Percentiles rank a stretch among this genome's conserved stretches.
These are phyloP conservation scores for Porcisia hertigi DNA, from an alignment of 208 protist genomes.

Conservation along the genomic window DNA sequence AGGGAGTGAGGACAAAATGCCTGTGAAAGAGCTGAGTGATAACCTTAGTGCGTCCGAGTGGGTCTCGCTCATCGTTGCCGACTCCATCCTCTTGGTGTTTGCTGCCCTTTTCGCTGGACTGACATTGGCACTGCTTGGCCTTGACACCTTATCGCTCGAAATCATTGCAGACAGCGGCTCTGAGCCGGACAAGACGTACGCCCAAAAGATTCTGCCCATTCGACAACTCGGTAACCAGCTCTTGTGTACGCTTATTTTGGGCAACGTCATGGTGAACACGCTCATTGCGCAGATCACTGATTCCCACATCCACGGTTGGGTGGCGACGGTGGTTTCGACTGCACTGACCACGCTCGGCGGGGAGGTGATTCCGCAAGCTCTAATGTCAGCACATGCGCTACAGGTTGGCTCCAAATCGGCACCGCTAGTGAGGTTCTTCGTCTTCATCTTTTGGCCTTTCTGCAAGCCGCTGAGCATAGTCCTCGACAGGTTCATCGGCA, in stretches of 20 bases:
- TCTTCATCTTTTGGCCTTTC: constrained; percentile 93
- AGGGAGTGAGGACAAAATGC: background rate
- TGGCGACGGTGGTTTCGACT: constrained; percentile 91
- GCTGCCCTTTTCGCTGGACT: constrained; percentile 96
- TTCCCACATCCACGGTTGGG: constrained; percentile 84
- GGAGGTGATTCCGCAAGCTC: constrained; percentile 95
- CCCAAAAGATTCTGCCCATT: constrained; percentile 93
- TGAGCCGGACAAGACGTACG: constrained; percentile 91
- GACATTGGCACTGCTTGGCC: constrained; percentile 94
- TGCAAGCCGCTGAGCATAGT: constrained; percentile 93
- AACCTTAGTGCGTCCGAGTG: constrained; percentile 45
- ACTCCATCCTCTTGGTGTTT: constrained; percentile 88
- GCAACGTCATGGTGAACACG: constrained; percentile 97
- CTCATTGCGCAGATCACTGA: constrained; percentile 94
- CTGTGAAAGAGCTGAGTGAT: constrained; percentile 13
- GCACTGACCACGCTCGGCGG: constrained; percentile 94
- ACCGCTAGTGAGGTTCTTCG: constrained; percentile 93
- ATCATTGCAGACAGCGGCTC: constrained; percentile 90
- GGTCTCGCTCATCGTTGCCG: constrained; percentile 76
- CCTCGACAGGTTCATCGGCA: constrained; percentile 92
- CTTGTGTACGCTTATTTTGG: constrained; percentile 96
- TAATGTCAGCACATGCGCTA: constrained; percentile 93
- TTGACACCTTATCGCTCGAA: constrained; percentile 94
- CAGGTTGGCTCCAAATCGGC: constrained; percentile 91
- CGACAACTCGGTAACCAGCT: constrained; percentile 95